These are phyloP conservation scores for Pythium monospermum DNA, from an alignment of 352 stramenopile genomes.

Conservation along the genomic window DNA sequence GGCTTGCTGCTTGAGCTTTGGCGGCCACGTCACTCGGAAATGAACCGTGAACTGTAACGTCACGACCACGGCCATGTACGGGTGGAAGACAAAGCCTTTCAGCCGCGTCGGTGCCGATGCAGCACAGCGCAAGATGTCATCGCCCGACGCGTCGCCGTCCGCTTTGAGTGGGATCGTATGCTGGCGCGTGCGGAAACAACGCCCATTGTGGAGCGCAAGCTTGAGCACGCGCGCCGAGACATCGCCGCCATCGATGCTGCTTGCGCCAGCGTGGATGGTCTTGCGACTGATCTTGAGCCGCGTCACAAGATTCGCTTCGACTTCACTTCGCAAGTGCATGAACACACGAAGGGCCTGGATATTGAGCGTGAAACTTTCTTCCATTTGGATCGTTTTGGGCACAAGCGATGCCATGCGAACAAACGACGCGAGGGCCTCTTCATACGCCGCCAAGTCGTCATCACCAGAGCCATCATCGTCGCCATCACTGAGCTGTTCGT, in stretches of 20 bases:
- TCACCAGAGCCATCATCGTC: constrained; percentile 13
- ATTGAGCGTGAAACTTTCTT: constrained; percentile 55
- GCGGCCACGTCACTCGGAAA: constrained; percentile 66
- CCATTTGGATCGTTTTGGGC: constrained; percentile 46
- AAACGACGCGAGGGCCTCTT: constrained; percentile 47
- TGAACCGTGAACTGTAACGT: constrained; percentile 85
- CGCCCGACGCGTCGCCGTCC: constrained; percentile 34
- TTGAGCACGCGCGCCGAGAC: constrained; percentile 77
- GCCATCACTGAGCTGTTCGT: neutral
- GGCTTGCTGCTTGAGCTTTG: constrained; percentile 59
- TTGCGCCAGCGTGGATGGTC: constrained; percentile 41
- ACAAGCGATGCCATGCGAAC: constrained; percentile 57
- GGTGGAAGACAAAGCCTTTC: constrained; percentile 70
- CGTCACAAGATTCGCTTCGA: constrained; percentile 58
- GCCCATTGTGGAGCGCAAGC: constrained; percentile 86
- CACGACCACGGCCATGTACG: constrained; percentile 76
- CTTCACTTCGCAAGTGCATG: constrained; percentile 66
- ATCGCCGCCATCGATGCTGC: constrained; percentile 44
- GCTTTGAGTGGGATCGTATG: constrained; percentile 67
- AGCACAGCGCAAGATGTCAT: constrained; percentile 53
- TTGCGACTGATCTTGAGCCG: constrained; percentile 61
- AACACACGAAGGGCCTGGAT: constrained; percentile 47
- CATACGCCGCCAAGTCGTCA: constrained; percentile 42
- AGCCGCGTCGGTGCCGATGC: constrained; percentile 42
- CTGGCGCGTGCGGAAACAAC: constrained; percentile 63